Conservation (phyloP, 768 basidiomycete genomes). For the Calocybe gangraenosa region DNA sequence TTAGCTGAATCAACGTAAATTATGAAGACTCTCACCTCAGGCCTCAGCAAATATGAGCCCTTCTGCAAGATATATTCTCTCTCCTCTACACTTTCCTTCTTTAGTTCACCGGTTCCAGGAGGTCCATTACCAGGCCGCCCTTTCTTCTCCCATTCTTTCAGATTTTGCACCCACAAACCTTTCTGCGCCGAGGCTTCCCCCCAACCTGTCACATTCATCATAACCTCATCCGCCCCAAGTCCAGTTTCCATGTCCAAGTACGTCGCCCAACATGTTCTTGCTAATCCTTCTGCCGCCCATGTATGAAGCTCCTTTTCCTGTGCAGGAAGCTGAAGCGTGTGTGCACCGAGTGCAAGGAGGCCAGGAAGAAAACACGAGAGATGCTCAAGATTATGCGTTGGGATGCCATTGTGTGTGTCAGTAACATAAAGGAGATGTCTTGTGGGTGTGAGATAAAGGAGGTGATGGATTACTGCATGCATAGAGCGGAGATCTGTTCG, state of each 20-base stretch:
- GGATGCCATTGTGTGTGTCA: conserved; percentile 30
- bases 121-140: conserved; percentile 30
- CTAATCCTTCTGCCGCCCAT: conserved; percentile 62
- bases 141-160: conserved; percentile 38
- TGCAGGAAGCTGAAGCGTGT: conserved; percentile 32
- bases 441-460: conserved; percentile 49
- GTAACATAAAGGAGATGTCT: conserved; percentile 58
- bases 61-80: conserved; percentile 37
- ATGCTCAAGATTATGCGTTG: conserved; percentile 52
- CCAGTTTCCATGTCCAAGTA: conserved; percentile 65
- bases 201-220: conserved; percentile 22
- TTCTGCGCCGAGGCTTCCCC: conserved; percentile 11
- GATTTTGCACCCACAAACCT: conserved; percentile 34
- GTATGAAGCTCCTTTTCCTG: conserved; percentile 40
- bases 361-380: conserved; percentile 65
- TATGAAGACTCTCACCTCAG: conserved; percentile 37
- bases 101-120: conserved; percentile 27
- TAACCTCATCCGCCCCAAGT: conserved; percentile 54
- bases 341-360: conserved; percentile 53
- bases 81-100: conserved; percentile 14
- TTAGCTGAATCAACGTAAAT: neutral
- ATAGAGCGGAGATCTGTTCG: conserved; percentile 41
- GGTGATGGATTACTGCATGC: conserved; percentile 45
- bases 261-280: conserved; percentile 56
- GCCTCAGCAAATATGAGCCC: conserved; percentile 37